Conservation (phyloP, 202 grass and related monocot species). For the Setaria viridis region DNA sequence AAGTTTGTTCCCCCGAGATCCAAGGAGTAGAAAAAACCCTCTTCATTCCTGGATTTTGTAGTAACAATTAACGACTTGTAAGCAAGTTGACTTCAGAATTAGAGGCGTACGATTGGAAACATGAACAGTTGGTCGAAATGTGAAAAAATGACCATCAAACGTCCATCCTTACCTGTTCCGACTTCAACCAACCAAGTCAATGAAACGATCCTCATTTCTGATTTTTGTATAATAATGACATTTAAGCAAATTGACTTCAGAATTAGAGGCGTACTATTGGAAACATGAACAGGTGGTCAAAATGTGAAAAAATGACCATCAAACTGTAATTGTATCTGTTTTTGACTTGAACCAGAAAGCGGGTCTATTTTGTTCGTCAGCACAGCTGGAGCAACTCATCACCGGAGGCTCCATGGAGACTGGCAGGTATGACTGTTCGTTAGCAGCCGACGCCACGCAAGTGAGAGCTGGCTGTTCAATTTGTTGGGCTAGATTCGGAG, state of each 20-base stretch:
- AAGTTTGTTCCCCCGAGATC: conserved; percentile 80
- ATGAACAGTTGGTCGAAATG: neutral
- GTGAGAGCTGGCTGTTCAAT: neutral
- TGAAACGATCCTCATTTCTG: too few relatives aligned
- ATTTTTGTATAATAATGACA: too few relatives aligned
- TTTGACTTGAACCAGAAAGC: too few relatives aligned
- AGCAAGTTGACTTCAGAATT: neutral
- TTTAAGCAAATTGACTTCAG: neutral
- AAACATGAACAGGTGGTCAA: neutral
- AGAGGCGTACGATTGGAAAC: neutral
- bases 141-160: neutral
- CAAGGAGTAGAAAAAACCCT: conserved; percentile 66
- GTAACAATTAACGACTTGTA: neutral
- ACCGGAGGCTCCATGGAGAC: neutral
- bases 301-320: neutral
- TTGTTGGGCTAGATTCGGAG: neutral
- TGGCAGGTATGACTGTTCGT: neutral
- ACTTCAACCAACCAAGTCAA: neutral
- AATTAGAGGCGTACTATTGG: neutral
- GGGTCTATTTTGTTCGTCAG: too few relatives aligned
- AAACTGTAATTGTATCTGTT: too few relatives aligned
- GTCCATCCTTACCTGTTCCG: neutral
- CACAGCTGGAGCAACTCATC: neutral
- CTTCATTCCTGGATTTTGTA: conserved; percentile 46
- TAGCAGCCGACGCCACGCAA: neutral